phyloP scores from a whole-genome alignment of 2,329 filamentous ascomycete species.

The Cucurbitaria berberidis region DNA sequence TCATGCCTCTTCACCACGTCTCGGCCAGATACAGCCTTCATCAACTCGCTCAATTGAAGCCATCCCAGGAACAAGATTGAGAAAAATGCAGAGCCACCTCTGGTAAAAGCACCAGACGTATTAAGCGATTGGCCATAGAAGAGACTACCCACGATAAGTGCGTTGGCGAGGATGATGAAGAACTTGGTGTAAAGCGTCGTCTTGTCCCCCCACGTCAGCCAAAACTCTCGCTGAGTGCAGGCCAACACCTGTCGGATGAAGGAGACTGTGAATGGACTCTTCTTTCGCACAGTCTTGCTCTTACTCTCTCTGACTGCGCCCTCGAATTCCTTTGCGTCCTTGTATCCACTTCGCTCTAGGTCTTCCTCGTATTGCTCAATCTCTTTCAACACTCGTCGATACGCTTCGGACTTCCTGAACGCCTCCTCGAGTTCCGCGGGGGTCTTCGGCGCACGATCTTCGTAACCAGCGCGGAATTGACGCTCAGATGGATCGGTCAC shows the following conservation, averaged over 20 bases:
- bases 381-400: constrained; percentile 66
- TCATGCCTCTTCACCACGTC: constrained; percentile 71
- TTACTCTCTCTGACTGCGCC: constrained; percentile 69
- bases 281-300: constrained; percentile 68
- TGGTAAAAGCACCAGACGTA: constrained; percentile 67
- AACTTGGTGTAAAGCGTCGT: constrained; percentile 75
- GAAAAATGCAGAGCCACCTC: constrained; percentile 70
- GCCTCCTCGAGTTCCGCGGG: constrained; percentile 71
- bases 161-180: constrained; percentile 77
- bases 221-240: constrained; percentile 75
- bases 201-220: constrained; percentile 77
- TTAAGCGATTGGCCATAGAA: constrained; percentile 72
- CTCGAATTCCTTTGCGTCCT: constrained; percentile 69
- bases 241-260: constrained; percentile 73
- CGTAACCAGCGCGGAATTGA: constrained; percentile 63
- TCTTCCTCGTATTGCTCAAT: constrained; percentile 66
- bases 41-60: constrained; percentile 79
- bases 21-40: constrained; percentile 75
- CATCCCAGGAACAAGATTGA: constrained; percentile 70
- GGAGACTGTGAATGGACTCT: constrained; percentile 77
- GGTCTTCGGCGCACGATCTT: constrained; percentile 71
- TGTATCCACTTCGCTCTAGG: constrained; percentile 62
- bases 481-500: constrained; percentile 76
- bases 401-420: constrained; percentile 69
- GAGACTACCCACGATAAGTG: constrained; percentile 76